Conservation (phyloP, 257 asterid species). For the Penstemon newberryi region DNA sequence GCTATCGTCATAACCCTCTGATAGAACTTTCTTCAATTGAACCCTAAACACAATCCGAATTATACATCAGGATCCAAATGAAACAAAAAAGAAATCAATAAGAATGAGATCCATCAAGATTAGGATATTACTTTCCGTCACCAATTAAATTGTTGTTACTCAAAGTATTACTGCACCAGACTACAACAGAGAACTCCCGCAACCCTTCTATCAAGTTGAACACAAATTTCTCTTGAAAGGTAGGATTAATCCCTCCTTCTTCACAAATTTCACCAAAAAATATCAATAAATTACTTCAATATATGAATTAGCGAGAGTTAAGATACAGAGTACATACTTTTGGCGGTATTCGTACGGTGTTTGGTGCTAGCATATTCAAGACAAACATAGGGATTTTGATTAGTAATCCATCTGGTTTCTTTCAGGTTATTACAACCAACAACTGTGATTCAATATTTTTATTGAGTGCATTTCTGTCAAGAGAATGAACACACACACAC, state of each 20-base stretch:
- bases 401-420: slow-evolving; percentile 89
- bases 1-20: slow-evolving; percentile 77
- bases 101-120: neutral
- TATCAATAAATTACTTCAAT: neutral
- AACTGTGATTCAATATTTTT: slow-evolving; percentile 42
- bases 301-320: no score
- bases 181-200: slow-evolving; percentile 59
- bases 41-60: slow-evolving; percentile 47
- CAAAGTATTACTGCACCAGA: slow-evolving; percentile 90
- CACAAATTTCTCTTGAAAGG: slow-evolving; percentile 90
- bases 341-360: slow-evolving; percentile 83
- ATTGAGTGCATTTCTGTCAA: neutral
- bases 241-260: slow-evolving; percentile 94
- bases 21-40: slow-evolving; percentile 75
- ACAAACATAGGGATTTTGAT: slow-evolving; percentile 95
- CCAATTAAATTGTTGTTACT: slow-evolving; percentile 79
- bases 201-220: slow-evolving; percentile 85
- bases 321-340: slow-evolving; percentile 43
- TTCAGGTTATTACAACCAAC: slow-evolving; percentile 73
- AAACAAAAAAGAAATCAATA: neutral
- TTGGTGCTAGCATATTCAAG: slow-evolving; percentile 76
- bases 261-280: slow-evolving; percentile 21
- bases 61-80: slow-evolving; percentile 7
- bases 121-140: slow-evolving; percentile 65
- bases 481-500: neutral